Evolutionary conservation across 352 stramenopile genomes (phyloP).

Genomic region (Phytophthora uliginosa): DNA sequence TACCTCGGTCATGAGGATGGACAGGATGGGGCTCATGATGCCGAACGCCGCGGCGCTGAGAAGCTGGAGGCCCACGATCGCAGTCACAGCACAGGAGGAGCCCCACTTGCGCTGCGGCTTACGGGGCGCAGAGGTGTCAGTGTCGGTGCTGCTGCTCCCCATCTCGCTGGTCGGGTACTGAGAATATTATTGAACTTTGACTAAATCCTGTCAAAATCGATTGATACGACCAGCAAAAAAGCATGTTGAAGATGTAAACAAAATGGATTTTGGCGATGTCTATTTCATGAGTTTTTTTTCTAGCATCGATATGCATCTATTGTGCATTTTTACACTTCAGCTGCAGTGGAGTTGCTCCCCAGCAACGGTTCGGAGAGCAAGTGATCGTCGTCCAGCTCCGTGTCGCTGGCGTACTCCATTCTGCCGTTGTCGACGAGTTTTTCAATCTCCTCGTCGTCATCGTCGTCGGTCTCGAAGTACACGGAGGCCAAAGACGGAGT

Average conservation of each 20-base stretch:
- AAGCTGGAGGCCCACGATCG: conserved; percentile 58
- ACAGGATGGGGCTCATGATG: conserved; percentile 72
- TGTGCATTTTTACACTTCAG: conserved; percentile 14
- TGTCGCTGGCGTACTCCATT: conserved; percentile 29
- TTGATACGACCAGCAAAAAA: conserved; percentile 18
- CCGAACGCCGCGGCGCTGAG: conserved; percentile 69
- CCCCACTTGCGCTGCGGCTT: conserved; percentile 11
- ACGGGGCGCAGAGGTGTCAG: not conserved
- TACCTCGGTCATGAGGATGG: conserved; percentile 80
- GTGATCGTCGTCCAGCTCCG: conserved; percentile 29
- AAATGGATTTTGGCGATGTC: not conserved
- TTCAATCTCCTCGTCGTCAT: conserved; percentile 27
- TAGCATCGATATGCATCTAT: not conserved
- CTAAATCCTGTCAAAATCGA: conserved; percentile 3
- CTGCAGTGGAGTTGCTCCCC: conserved; percentile 14
- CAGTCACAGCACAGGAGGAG: conserved; percentile 42
- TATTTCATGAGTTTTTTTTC: not conserved
- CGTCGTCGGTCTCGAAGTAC: conserved; percentile 57
- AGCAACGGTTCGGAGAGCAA: conserved; percentile 66
- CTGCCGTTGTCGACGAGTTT: conserved; percentile 3
- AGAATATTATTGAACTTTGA: not conserved
- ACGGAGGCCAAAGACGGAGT: conserved; percentile 41
- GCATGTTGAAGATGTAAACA: not conserved
- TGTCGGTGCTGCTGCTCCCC: conserved; percentile 7
- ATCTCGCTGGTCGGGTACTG: conserved; percentile 24